phyloP scores from a whole-genome alignment of 2,329 filamentous ascomycete species.

The Neodidymelliopsis sp. region DNA sequence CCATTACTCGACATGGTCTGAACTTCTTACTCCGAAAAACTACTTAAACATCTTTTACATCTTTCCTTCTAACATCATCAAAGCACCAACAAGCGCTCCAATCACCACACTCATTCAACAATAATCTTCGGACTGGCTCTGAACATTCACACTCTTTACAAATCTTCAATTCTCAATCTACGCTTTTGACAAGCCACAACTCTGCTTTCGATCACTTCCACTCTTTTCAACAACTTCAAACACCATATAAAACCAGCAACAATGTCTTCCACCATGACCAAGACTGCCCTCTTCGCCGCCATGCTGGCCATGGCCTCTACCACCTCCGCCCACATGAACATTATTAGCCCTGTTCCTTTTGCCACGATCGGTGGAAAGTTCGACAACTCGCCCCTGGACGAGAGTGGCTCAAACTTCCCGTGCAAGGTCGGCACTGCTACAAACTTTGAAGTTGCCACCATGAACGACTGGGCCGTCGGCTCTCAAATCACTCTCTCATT shows the following conservation, averaged over 20 bases:
- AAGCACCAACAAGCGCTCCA: constrained; percentile 18
- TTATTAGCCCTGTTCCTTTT: constrained; percentile 74
- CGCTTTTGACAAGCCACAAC: constrained; percentile 16
- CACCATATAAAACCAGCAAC: constrained; percentile 13
- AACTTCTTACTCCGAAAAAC: not conserved
- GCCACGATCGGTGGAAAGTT: constrained; percentile 39
- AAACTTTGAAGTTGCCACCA: constrained; percentile 52
- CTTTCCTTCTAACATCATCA: constrained; percentile 20
- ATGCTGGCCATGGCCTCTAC: constrained; percentile 59
- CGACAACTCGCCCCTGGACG: constrained; percentile 68
- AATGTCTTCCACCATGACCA: constrained; percentile 17
- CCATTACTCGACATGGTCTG: constrained; percentile 15
- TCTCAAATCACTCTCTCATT: constrained; percentile 69
- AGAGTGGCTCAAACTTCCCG: constrained; percentile 73
- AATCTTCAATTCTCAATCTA: constrained; percentile 6
- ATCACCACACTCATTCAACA: constrained; percentile 16
- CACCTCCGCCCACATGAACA: constrained; percentile 76
- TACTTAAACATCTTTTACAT: constrained; percentile 21
- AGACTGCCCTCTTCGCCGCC: constrained; percentile 23
- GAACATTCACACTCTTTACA: constrained; percentile 20
- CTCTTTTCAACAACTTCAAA: constrained; percentile 9
- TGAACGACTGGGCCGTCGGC: constrained; percentile 71
- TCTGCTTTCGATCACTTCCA: constrained; percentile 17
- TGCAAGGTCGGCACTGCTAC: constrained; percentile 66
- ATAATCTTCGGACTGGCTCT: constrained; percentile 21